phyloP scores from a whole-genome alignment of 805 yeast genomes.

The Dipodascopsis uninucleata region DNA sequence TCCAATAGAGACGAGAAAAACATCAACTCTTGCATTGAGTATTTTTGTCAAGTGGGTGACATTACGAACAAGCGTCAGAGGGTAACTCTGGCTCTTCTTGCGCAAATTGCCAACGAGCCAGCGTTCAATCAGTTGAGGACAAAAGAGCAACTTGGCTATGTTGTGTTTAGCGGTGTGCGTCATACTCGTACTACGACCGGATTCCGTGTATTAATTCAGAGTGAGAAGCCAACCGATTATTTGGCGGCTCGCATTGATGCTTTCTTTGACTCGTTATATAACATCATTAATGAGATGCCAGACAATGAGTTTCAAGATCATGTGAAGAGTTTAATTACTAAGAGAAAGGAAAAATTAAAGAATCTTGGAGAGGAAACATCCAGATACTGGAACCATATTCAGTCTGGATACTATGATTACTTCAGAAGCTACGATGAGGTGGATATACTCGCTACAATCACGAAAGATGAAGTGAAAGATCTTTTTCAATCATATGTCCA shows the following conservation, averaged over 20 bases:
- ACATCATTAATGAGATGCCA: slow-evolving; percentile 48
- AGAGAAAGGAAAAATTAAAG: slow-evolving; percentile 67
- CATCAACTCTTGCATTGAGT: slow-evolving; percentile 79
- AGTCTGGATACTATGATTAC: slow-evolving; percentile 78
- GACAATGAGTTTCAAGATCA: slow-evolving; percentile 66
- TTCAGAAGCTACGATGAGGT: slow-evolving; percentile 47
- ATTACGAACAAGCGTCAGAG: slow-evolving; percentile 43
- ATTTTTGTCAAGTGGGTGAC: slow-evolving; percentile 64
- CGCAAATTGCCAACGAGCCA: slow-evolving; percentile 78
- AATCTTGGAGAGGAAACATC: slow-evolving; percentile 73
- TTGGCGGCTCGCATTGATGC: slow-evolving; percentile 72
- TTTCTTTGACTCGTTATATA: slow-evolving; percentile 51
- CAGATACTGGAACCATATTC: slow-evolving; percentile 63
- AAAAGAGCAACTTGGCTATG: slow-evolving; percentile 91
- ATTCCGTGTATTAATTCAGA: slow-evolving; percentile 72
- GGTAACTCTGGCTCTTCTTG: slow-evolving; percentile 58
- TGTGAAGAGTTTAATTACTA: slow-evolving; percentile 62
- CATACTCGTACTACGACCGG: slow-evolving; percentile 70
- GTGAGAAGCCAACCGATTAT: slow-evolving; percentile 71
- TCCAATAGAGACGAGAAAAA: slow-evolving; percentile 61
- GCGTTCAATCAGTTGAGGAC: slow-evolving; percentile 87
- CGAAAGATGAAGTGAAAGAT: slow-evolving; percentile 54
- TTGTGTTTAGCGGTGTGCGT: slow-evolving; percentile 75
- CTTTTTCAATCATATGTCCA: slow-evolving; percentile 50
- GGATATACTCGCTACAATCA: slow-evolving; percentile 48